Conservation (phyloP, 1,139 yeast genomes). For the Taiozyma onychis region DNA sequence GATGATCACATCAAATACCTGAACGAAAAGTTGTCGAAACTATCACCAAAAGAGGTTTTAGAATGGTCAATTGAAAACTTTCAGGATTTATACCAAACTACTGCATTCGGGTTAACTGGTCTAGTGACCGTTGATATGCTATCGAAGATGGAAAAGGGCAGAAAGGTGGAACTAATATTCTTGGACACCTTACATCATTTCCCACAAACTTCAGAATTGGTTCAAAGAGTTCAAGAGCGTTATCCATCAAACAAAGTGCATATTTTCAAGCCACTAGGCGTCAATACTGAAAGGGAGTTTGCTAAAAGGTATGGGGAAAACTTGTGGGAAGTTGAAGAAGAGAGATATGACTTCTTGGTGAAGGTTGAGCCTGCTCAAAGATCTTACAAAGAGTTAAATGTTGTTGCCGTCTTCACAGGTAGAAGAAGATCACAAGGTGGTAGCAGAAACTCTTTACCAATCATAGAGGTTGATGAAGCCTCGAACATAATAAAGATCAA, state of each 20-base stretch:
- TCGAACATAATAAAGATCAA: constrained; percentile 77
- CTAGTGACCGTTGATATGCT: constrained; percentile 82
- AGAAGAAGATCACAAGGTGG: constrained; percentile 91
- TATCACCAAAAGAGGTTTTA: constrained; percentile 67
- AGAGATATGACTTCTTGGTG: constrained; percentile 75
- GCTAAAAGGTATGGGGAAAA: constrained; percentile 61
- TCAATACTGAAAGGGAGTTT: constrained; percentile 58
- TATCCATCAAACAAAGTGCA: constrained; percentile 40
- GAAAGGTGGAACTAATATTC: constrained; percentile 67
- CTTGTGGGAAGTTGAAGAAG: constrained; percentile 82
- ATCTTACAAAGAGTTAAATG: constrained; percentile 67
- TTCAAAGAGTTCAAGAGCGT: constrained; percentile 47
- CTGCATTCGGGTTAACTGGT: constrained; percentile 95
- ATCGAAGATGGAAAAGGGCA: constrained; percentile 44
- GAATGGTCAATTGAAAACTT: constrained; percentile 79
- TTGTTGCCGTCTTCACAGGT: constrained; percentile 86
- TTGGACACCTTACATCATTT: constrained; percentile 90
- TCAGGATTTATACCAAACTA: constrained; percentile 81
- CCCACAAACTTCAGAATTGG: constrained; percentile 83
- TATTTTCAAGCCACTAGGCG: constrained; percentile 59
- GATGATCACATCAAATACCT: constrained; percentile 51
- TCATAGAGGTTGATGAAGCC: constrained; percentile 67
- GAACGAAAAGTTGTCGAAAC: constrained; percentile 50
- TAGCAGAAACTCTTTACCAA: constrained; percentile 64
- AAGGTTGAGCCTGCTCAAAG: constrained; percentile 92